Conservation (phyloP, 768 basidiomycete species). For the Leucocoprinus leucothites region DNA sequence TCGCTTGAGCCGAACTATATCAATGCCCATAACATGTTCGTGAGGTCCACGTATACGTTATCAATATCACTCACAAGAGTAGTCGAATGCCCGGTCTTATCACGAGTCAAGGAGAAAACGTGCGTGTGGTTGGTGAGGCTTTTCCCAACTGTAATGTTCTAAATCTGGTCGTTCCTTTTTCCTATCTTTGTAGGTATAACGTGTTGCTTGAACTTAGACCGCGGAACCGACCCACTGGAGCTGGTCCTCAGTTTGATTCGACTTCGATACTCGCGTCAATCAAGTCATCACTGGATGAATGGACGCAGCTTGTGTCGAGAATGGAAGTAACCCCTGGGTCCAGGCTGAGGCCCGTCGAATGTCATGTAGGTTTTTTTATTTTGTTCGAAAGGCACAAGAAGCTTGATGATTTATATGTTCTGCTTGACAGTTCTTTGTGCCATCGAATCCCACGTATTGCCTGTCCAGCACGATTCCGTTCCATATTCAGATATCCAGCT, state of each 20-base stretch:
- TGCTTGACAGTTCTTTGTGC: slow-evolving; percentile 30
- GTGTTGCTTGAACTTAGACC: slow-evolving; percentile 43
- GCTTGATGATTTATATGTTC: not conserved
- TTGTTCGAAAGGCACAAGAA: not conserved
- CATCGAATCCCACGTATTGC: slow-evolving; percentile 46
- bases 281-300: slow-evolving; percentile 56
- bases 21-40: slow-evolving; percentile 24
- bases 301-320: slow-evolving; percentile 44
- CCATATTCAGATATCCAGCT: slow-evolving; percentile 51
- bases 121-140: slow-evolving; percentile 15
- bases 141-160: not conserved
- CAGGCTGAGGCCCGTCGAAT: slow-evolving; percentile 38
- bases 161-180: no score
- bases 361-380: slow-evolving; percentile 40
- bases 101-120: slow-evolving; percentile 35
- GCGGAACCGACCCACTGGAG: slow-evolving; percentile 42
- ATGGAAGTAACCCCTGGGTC: slow-evolving; percentile 31
- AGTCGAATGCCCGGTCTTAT: slow-evolving; percentile 24
- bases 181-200: slow-evolving; percentile 36
- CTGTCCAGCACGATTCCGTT: slow-evolving; percentile 53
- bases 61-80: slow-evolving; percentile 29
- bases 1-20: slow-evolving; percentile 35
- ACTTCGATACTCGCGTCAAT: slow-evolving; percentile 40
- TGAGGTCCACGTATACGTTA: slow-evolving; percentile 31
- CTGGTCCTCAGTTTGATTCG: slow-evolving; percentile 37